phyloP scores from a whole-genome alignment of 768 basidiomycete genomes.

The Cytidiella melzeri region DNA sequence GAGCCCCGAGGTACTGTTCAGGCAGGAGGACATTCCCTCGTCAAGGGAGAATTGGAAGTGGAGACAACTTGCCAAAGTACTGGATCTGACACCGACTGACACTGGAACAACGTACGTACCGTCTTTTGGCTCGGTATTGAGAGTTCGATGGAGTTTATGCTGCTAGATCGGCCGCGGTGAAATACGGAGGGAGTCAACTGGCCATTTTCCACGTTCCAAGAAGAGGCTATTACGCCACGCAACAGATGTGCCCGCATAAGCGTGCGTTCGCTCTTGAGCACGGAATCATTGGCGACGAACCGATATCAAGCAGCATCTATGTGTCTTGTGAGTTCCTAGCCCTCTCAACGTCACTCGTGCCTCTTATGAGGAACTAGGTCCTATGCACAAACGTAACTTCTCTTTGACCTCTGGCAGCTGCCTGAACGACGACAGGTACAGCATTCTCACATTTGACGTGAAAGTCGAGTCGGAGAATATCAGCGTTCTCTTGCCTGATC shows the following conservation, averaged over 20 bases:
- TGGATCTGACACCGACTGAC: conserved; percentile 43
- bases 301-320: conserved; percentile 41
- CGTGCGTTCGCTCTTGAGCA: conserved; percentile 68
- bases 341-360: neutral
- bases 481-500: conserved; percentile 46
- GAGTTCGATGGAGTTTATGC: too few relatives aligned
- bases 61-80: conserved; percentile 40
- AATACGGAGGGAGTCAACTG: conserved; percentile 60
- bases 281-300: conserved; percentile 62
- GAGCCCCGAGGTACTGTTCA: conserved; percentile 41
- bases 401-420: conserved; percentile 49
- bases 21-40: conserved; percentile 31
- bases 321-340: conserved; percentile 38
- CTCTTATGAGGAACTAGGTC: conserved; percentile 29
- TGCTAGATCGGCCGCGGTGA: conserved; percentile 44
- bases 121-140: neutral
- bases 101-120: conserved; percentile 40
- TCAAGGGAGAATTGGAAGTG: conserved; percentile 53
- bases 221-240: conserved; percentile 56
- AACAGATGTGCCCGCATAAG: conserved; percentile 53
- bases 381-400: conserved; percentile 66
- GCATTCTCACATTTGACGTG: conserved; percentile 56
- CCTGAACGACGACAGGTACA: conserved; percentile 51
- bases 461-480: conserved; percentile 37
- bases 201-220: conserved; percentile 62